These are phyloP conservation scores for Pneumocystis wakefieldiae DNA, from an alignment of 1,139 yeast species.

Conservation along the genomic window DNA sequence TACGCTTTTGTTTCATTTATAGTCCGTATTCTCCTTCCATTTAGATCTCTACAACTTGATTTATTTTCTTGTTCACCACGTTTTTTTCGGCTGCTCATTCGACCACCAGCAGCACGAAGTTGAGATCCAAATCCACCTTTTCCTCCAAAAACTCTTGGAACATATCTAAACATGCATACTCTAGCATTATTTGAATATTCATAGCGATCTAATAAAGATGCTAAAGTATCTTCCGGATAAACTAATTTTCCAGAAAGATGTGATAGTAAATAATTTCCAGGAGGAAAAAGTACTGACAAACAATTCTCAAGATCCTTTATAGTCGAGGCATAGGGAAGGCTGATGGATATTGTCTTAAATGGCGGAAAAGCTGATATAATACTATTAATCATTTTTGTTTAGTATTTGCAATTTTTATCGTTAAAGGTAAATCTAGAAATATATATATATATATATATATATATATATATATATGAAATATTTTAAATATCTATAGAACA, in stretches of 20 bases:
- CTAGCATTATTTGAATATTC: neutral
- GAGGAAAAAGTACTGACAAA: neutral
- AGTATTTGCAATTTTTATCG: neutral
- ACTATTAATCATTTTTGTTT: neutral
- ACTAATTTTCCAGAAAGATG: neutral
- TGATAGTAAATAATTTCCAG: neutral
- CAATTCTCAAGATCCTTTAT: neutral
- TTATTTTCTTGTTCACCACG: slow-evolving; percentile 17
- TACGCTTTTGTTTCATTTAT: slow-evolving; percentile 24
- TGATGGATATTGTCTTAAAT: neutral
- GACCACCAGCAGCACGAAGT: slow-evolving; percentile 29
- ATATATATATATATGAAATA: too few species aligned
- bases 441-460: too few species aligned
- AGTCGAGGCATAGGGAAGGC: neutral
- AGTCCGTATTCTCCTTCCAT: slow-evolving; percentile 27
- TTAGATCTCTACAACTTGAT: slow-evolving; percentile 24
- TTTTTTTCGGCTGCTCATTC: slow-evolving; percentile 22
- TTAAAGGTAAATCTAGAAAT: neutral
- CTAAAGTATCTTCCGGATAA: neutral
- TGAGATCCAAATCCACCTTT: slow-evolving; percentile 39
- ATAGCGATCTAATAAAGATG: neutral
- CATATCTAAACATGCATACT: neutral
- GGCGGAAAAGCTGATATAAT: neutral
- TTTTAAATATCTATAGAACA: neutral
- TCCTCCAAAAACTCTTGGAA: slow-evolving; percentile 30